Evolutionary conservation across 192 early-diverging fungal species (phyloP), one percentile per base, ranked within the genome.

Genomic region (Podila epicladia): DNA sequence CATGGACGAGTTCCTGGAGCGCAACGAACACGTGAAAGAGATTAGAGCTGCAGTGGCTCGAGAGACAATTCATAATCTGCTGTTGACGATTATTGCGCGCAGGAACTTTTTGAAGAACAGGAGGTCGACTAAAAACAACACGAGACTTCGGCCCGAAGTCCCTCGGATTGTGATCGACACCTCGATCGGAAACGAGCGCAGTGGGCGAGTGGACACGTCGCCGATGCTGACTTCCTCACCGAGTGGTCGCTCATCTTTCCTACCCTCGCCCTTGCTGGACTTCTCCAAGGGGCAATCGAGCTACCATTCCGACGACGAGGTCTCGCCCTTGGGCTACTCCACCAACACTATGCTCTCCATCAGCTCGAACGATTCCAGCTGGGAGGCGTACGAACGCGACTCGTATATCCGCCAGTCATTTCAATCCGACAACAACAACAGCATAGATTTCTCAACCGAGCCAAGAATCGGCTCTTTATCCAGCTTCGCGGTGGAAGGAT

Each of bases 101-200:
- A 65, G 76, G 15, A 79, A 51, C 60, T 79, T 79, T 72, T 58
- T 72, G 61, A 79, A 79, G 37, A 64, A 72, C 13, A 71, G 73
- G 12, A 65, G 76, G 5, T 28, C 59, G 19, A 62, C 59, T 28
- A 77, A 77, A 26, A 69, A 72, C 61, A 50, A 79, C 55, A 37
- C 76, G n/a, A 62, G 76, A 49, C 60, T 68, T 6, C 76, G 76
- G 29, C 76, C 76, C 28, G 76, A 79, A n/a, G 76, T 79, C 2
- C 76, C 76, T 24, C 69, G 76, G 32, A 79, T 79, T 51, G 76
- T 79, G 12, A 79, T 79, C 50, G 76, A 79, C 19, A 79, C 51
- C 19, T 72, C 76, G 2, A 64, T 79, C 31, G 76, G 70, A 28
- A 72, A 72, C 28, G 76, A 79, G 8, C 50, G 58, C 20, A 32